Evolutionary conservation across 805 yeast species (phyloP).

Genomic region (Brettanomyces anomalus): DNA sequence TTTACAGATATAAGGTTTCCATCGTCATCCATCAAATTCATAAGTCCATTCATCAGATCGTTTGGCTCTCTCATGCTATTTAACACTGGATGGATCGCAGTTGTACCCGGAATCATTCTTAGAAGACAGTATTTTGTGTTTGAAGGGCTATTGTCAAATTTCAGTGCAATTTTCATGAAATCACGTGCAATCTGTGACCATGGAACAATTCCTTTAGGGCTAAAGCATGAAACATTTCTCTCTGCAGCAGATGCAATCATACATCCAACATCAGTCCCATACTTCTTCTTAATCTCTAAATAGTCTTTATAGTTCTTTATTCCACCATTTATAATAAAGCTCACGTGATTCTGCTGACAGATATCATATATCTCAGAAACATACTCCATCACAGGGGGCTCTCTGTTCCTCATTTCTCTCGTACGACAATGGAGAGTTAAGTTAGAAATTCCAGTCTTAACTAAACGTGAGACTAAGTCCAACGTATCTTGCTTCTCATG

Average conservation of each 20-base stretch:
- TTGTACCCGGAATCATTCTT: slow-evolving; percentile 55
- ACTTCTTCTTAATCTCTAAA: slow-evolving; percentile 37
- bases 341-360: slow-evolving; percentile 53
- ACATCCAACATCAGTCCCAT: slow-evolving; percentile 63
- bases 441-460: slow-evolving; percentile 74
- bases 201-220: slow-evolving; percentile 30
- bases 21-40: slow-evolving; percentile 27
- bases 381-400: slow-evolving; percentile 67
- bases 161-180: slow-evolving; percentile 42
- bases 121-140: slow-evolving; percentile 77
- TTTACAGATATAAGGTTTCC: slow-evolving; percentile 15
- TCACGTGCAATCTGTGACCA: slow-evolving; percentile 52
- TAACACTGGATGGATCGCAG: slow-evolving; percentile 43
- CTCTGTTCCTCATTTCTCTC: slow-evolving; percentile 79
- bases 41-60: slow-evolving; percentile 32
- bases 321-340: slow-evolving; percentile 79
- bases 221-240: slow-evolving; percentile 72
- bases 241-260: slow-evolving; percentile 95
- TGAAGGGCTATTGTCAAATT: slow-evolving; percentile 53
- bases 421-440: slow-evolving; percentile 91
- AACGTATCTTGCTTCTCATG: slow-evolving; percentile 55
- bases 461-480: slow-evolving; percentile 45
- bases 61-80: slow-evolving; percentile 47
- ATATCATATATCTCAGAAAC: slow-evolving; percentile 51
- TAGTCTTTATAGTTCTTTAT: slow-evolving; percentile 49